Conservation (phyloP, 2,329 filamentous ascomycete species). For the Colletotrichum sp. region DNA sequence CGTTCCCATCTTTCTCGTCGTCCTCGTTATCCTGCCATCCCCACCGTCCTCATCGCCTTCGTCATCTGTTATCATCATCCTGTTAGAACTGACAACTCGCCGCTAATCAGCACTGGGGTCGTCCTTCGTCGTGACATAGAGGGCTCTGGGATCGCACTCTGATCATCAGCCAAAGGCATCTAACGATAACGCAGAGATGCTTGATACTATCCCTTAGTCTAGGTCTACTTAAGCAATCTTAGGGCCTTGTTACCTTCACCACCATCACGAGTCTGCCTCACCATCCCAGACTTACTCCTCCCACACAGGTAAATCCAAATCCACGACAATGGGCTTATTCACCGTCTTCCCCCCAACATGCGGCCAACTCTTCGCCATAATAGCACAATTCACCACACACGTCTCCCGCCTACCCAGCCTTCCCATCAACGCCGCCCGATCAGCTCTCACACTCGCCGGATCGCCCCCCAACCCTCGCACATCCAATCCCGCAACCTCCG, state of each 20-base stretch:
- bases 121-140: neutral
- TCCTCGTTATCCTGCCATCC: neutral
- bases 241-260: neutral
- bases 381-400: constrained; percentile 80
- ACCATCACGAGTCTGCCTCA: neutral
- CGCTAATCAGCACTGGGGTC: neutral
- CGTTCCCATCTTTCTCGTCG: neutral
- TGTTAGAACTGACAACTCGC: neutral
- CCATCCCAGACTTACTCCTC: constrained; percentile 16
- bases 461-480: constrained; percentile 45
- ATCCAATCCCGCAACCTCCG: constrained; percentile 26
- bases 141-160: neutral
- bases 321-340: constrained; percentile 84
- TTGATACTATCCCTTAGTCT: neutral
- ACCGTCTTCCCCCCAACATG: constrained; percentile 66
- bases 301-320: constrained; percentile 73
- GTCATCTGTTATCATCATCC: neutral
- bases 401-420: constrained; percentile 66
- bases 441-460: constrained; percentile 43
- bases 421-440: constrained; percentile 43
- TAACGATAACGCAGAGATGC: neutral
- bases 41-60: neutral
- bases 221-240: neutral
- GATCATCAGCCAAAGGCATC: neutral
- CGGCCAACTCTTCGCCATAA: constrained; percentile 72